Conservation (phyloP, 2,329 filamentous ascomycete genomes). For the Diaporthe destruens region DNA sequence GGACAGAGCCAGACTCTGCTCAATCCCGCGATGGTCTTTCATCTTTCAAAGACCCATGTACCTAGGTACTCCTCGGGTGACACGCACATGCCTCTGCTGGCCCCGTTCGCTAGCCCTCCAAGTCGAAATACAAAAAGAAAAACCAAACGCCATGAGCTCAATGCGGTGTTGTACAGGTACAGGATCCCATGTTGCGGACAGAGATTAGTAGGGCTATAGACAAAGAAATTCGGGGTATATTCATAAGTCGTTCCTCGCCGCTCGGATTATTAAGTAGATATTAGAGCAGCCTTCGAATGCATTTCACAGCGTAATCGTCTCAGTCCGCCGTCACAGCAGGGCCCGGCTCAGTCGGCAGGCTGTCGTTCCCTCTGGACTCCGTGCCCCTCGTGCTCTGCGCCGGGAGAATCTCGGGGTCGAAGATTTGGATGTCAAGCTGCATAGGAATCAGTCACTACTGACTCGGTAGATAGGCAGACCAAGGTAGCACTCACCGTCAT, state of each 20-base stretch:
- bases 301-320: constrained; percentile 28
- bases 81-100: neutral
- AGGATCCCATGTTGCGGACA: constrained; percentile 3
- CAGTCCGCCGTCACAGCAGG: constrained; percentile 34
- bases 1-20: neutral
- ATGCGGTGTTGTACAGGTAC: constrained; percentile 36
- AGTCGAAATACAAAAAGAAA: neutral
- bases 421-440: constrained; percentile 84
- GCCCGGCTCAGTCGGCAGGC: constrained; percentile 33
- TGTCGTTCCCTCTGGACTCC: constrained; percentile 38
- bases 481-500: constrained; percentile 73
- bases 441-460: constrained; percentile 45
- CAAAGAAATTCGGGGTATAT: constrained; percentile 37
- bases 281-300: constrained; percentile 31
- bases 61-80: neutral
- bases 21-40: neutral
- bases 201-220: constrained; percentile 19
- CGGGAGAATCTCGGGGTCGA: constrained; percentile 78
- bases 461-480: neutral
- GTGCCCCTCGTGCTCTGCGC: constrained; percentile 57
- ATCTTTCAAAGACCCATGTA: neutral
- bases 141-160: constrained; percentile 41
- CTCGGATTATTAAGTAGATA: constrained; percentile 31
- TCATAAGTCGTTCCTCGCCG: constrained; percentile 41
- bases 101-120: constrained; percentile 5